Conservation (phyloP, 768 basidiomycete species). For the Lentinula edodes region DNA sequence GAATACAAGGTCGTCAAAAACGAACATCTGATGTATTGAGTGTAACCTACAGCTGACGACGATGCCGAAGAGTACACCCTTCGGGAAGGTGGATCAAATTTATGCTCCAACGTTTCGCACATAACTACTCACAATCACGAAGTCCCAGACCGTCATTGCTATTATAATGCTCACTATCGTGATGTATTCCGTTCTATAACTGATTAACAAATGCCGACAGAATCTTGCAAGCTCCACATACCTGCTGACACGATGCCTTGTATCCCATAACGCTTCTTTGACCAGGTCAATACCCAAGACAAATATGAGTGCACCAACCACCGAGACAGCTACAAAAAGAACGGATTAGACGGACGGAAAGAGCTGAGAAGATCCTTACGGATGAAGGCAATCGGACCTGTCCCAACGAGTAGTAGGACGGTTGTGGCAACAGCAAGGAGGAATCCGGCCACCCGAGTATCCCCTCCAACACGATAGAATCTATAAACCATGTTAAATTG, state of each 20-base stretch:
- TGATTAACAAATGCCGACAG: neutral
- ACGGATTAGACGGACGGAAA: neutral
- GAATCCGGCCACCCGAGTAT: slow-evolving; percentile 77
- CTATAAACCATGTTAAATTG: slow-evolving; percentile 20
- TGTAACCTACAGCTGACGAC: slow-evolving; percentile 72
- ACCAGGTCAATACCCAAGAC: slow-evolving; percentile 92
- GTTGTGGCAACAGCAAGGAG: slow-evolving; percentile 75
- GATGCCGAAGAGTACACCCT: slow-evolving; percentile 87
- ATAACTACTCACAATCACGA: slow-evolving; percentile 48
- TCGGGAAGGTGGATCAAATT: neutral
- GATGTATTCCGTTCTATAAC: slow-evolving; percentile 64
- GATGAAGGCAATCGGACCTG: slow-evolving; percentile 86
- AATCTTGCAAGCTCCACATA: slow-evolving; percentile 25
- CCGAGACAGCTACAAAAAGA: slow-evolving; percentile 65
- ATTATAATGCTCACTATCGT: slow-evolving; percentile 85
- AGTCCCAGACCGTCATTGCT: slow-evolving; percentile 92
- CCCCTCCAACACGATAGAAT: slow-evolving; percentile 93
- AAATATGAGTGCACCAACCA: slow-evolving; percentile 88
- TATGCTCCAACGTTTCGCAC: no score
- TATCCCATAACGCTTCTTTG: slow-evolving; percentile 97
- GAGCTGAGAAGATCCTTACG: slow-evolving; percentile 42
- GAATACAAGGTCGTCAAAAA: neutral
- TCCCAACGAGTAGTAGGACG: slow-evolving; percentile 73
- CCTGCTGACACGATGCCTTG: slow-evolving; percentile 78
- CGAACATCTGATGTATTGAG: neutral